Conservation (phyloP, 352 stramenopile species). For the Aphanomyces euteiches region DNA sequence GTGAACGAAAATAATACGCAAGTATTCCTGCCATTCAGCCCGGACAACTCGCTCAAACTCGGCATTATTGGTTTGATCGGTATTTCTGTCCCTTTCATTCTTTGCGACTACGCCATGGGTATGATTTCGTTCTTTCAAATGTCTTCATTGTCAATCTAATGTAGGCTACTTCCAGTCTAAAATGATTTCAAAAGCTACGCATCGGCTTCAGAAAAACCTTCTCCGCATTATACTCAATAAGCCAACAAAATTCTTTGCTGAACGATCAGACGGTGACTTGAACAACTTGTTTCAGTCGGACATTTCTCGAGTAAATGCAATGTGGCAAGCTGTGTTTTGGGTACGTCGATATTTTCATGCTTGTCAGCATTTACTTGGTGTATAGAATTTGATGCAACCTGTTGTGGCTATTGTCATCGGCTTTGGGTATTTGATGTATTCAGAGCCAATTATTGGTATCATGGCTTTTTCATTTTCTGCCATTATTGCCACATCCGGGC, state of each 20-base stretch:
- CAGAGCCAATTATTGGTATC: slow-evolving; percentile 73
- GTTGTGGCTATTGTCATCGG: slow-evolving; percentile 72
- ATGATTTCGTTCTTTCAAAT: neutral
- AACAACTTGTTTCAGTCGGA: slow-evolving; percentile 17
- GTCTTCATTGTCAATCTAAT: neutral
- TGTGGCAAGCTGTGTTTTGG: slow-evolving; percentile 16
- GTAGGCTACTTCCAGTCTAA: slow-evolving; percentile 28
- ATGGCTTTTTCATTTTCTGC: slow-evolving; percentile 81
- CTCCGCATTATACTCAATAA: neutral
- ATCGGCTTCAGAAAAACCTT: neutral
- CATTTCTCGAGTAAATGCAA: slow-evolving; percentile 9
- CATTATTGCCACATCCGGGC: slow-evolving; percentile 70
- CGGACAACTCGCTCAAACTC: slow-evolving; percentile 9
- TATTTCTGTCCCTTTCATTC: slow-evolving; percentile 5
- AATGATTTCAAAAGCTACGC: slow-evolving; percentile 1
- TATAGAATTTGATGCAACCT: slow-evolving; percentile 84
- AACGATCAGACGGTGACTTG: slow-evolving; percentile 5
- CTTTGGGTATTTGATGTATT: slow-evolving; percentile 79
- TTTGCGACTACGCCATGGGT: slow-evolving; percentile 14
- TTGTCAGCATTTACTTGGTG: too few relatives aligned
- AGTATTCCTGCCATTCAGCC: neutral
- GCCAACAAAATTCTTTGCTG: slow-evolving; percentile 3
- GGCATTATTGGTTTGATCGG: neutral
- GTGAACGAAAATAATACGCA: slow-evolving; percentile 2
- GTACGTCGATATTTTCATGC: neutral